Conservation (phyloP, 2,329 filamentous ascomycete genomes). For the Hawksworthiomyces lignivorus region DNA sequence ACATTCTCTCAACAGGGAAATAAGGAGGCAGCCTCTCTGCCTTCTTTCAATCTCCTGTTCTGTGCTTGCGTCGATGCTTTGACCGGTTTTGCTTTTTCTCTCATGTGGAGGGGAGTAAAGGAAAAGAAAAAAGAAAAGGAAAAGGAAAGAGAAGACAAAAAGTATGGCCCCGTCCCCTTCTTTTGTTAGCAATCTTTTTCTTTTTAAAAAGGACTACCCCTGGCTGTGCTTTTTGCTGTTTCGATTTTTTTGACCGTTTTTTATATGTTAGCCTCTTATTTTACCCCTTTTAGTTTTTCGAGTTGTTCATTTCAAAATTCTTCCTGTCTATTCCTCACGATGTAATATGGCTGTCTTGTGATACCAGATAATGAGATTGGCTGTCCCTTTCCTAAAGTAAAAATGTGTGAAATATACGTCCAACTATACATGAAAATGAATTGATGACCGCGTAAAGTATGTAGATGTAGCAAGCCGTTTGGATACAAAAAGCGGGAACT, state of each 20-base stretch:
- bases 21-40: no score
- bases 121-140: conserved; percentile 1
- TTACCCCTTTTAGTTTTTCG: conserved; percentile 17
- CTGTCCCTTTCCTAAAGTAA: conserved; percentile 16
- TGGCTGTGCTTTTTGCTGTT: no score
- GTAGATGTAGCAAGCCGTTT: no score
- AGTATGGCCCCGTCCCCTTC: no score
- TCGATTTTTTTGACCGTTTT: conserved; percentile 3
- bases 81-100: not conserved
- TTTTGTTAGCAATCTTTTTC: no score
- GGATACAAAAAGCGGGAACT: no score
- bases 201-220: no score
- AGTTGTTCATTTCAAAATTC: conserved; percentile 17
- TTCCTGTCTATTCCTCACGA: conserved; percentile 36
- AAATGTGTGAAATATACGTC: not conserved
- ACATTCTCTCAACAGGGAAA: no score
- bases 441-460: no score
- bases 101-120: conserved; percentile 2
- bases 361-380: conserved; percentile 40
- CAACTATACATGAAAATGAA: no score
- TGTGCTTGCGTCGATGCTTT: no score
- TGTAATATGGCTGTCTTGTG: conserved; percentile 41
- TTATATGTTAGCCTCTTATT: conserved; percentile 3
- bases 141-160: not conserved
- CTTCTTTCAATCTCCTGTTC: not conserved